phyloP scores from a whole-genome alignment of 495 filamentous ascomycete genomes.

The Podospora sp. region DNA sequence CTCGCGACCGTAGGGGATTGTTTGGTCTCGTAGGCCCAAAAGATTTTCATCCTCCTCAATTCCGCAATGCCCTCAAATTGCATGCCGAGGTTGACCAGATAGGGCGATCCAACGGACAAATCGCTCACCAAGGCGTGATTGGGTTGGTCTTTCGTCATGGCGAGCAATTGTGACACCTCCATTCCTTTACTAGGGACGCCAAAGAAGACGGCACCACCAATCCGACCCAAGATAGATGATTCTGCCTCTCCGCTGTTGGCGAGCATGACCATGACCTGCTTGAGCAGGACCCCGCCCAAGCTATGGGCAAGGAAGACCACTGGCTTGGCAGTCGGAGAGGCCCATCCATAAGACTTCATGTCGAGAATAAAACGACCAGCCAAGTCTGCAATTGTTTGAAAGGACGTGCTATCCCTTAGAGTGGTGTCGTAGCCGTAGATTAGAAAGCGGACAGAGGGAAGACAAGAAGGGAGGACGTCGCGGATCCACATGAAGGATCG shows the following conservation, averaged over 20 bases:
- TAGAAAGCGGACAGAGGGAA: not conserved
- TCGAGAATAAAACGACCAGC: not conserved
- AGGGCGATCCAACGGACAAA: not conserved
- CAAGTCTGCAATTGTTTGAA: not conserved
- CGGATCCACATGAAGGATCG: not conserved
- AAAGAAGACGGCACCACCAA: constrained; percentile 37
- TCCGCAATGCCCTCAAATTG: not conserved
- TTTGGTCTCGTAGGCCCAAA: constrained; percentile 31
- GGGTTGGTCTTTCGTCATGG: constrained; percentile 22
- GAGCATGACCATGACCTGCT: not conserved
- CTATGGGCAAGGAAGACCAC: not conserved
- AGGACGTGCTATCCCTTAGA: not conserved
- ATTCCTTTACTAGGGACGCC: constrained; percentile 39
- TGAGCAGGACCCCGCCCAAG: not conserved
- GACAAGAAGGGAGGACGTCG: not conserved
- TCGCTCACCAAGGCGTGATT: constrained; percentile 15
- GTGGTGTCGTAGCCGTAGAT: not conserved
- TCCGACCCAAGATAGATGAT: constrained; percentile 11
- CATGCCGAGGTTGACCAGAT: not conserved
- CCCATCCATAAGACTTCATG: not conserved
- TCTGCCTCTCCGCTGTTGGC: too few species aligned
- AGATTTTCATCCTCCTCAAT: not conserved
- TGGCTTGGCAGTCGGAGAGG: not conserved
- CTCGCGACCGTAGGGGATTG: not conserved
- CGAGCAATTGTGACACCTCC: constrained; percentile 18